phyloP scores from a whole-genome alignment of 2,329 filamentous ascomycete genomes.

The Shiraia bambusicola region DNA sequence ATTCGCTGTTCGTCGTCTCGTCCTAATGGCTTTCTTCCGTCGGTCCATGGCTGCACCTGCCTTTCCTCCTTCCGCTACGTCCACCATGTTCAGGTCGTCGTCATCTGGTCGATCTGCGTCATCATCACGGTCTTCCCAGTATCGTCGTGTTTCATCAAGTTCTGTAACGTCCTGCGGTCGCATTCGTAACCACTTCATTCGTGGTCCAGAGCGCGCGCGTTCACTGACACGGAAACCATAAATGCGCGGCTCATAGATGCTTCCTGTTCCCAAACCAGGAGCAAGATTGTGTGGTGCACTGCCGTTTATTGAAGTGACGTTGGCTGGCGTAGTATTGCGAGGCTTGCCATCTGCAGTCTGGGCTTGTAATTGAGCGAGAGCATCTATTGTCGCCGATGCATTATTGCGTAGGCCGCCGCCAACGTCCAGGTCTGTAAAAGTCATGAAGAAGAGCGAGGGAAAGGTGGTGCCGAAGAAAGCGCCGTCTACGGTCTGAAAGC shows the following conservation, averaged over 20 bases:
- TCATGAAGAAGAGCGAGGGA: constrained; percentile 95
- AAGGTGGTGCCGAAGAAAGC: constrained; percentile 99
- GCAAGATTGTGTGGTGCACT: constrained; percentile 84
- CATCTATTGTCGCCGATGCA: constrained; percentile 36
- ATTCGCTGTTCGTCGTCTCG: constrained; percentile 39
- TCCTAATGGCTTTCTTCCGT: constrained; percentile 42
- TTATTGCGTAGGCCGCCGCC: constrained; percentile 67
- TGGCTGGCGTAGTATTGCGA: constrained; percentile 37
- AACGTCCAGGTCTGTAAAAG: constrained; percentile 93
- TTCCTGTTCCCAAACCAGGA: constrained; percentile 76
- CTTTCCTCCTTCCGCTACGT: constrained; percentile 36
- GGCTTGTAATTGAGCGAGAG: constrained; percentile 40
- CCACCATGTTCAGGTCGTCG: constrained; percentile 44
- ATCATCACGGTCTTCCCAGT: constrained; percentile 46
- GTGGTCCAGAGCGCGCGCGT: constrained; percentile 80
- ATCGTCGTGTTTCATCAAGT: constrained; percentile 69
- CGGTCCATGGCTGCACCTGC: constrained; percentile 26
- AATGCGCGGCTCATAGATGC: constrained; percentile 92
- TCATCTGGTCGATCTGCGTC: constrained; percentile 40
- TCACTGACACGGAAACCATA: constrained; percentile 96
- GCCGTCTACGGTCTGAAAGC: constrained; percentile 95
- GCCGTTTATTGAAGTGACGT: constrained; percentile 68
- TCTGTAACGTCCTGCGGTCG: constrained; percentile 78
- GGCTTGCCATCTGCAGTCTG: constrained; percentile 37
- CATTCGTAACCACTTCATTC: constrained; percentile 95